Base-by-base conservation (phyloP, 805 yeast genomes). In the Wickerhamia fluorescens region DNA sequence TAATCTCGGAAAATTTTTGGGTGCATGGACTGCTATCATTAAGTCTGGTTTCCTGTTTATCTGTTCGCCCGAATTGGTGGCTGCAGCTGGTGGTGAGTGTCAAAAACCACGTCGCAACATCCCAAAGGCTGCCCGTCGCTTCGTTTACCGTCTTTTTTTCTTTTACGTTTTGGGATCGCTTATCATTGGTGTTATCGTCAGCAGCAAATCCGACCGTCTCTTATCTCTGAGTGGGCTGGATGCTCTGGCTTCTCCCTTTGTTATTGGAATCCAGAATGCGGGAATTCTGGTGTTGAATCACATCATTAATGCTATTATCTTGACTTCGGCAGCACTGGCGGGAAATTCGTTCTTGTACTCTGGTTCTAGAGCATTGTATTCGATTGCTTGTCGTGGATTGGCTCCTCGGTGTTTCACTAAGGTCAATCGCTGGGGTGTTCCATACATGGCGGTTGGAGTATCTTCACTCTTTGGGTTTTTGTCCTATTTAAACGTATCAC, bases 291-390 rank as follows among this genome's bases (percentile, higher is more conserved):
- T 71, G 0, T 61, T 85, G 27, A 94, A 94, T 18, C 73, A 78
- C 45, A 67, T 86, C 36, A 86, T 87, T 33, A 87, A 87, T 53
- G 94, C 74, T 1, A 71, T 83, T 17, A 67, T 86, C 32, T 64
- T 86, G 31, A 65, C 84, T 4, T 74, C 81, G 25, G 81, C 80
- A 8, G 58, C 63, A 13, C 58, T 66, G 5, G 62, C 58, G 28
- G 73, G 70, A 38, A 64, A 65, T 38, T 57, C 68, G 0, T 80
- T 77, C 49, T 72, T 82, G 20, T 83, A 73, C 47, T 76, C 86
- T 36, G 78, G 89, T 0, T 71, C 86, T 6, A 50, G 73, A 47
- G 64, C 82, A 0, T 58, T 84, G 14, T 77, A 76, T 49, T 55
- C 68, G 6, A 54, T 63, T 49, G 59, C 68, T 6, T 26, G 47